A percentile compares a stretch with the other conserved stretches of the same genome.
Evolutionary conservation across 108 stramenopile species (phyloP).

Genomic region (Fistulifera pelliculosa): DNA sequence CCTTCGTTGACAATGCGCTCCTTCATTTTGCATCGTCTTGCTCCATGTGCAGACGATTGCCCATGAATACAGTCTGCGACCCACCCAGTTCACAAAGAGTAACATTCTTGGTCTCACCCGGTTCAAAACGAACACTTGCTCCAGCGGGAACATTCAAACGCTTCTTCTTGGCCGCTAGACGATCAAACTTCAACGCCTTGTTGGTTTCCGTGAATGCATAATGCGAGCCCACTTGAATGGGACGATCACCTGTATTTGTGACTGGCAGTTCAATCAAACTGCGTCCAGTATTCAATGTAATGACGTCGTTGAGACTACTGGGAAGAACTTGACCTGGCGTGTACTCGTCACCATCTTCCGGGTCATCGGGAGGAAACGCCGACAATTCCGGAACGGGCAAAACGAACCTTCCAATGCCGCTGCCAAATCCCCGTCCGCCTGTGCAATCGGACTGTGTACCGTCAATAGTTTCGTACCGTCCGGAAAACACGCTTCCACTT

Average conservation of each 20-base stretch:
- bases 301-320: constrained; percentile 32
- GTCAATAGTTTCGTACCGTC: constrained; percentile 98
- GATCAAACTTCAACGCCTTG: constrained; percentile 81
- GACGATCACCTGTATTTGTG: constrained; percentile 93
- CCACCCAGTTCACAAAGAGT: constrained; percentile 87
- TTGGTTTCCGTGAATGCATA: constrained; percentile 93
- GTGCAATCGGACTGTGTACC: constrained; percentile 79
- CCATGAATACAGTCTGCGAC: constrained; percentile 29
- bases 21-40: constrained; percentile 37
- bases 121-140: constrained; percentile 94
- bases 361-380: constrained; percentile 38
- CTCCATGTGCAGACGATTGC: constrained; percentile 40
- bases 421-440: constrained; percentile 70
- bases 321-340: constrained; percentile 23
- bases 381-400: constrained; percentile 69
- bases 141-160: constrained; percentile 91
- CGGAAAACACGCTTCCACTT: constrained; percentile 97
- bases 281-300: constrained; percentile 56
- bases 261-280: constrained; percentile 74
- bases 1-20: constrained; percentile 33
- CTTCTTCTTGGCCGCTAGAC: constrained; percentile 70
- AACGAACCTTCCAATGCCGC: constrained; percentile 88
- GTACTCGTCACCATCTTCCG: constrained; percentile 13
- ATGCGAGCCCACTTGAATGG: constrained; percentile 91
- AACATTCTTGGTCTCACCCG: constrained; percentile 91